Percentiles rank a stretch among this genome's conserved stretches.
phyloP scores from a whole-genome alignment of 75 land plant species.

The Pinus tabuliformis region DNA sequence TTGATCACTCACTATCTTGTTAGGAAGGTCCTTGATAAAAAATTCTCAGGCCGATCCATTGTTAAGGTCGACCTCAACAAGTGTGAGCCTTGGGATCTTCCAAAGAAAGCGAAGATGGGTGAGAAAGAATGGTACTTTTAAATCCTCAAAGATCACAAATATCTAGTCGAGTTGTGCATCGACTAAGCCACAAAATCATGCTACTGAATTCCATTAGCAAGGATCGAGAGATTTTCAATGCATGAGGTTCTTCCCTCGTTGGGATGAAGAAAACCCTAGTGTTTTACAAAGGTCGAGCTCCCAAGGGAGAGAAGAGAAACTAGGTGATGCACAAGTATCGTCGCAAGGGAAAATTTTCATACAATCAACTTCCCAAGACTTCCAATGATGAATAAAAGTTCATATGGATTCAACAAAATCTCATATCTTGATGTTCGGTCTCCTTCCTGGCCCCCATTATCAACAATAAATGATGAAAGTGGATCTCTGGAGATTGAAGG shows the following conservation, averaged over 20 bases:
- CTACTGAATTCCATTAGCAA: constrained; percentile 89
- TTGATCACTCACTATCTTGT: constrained; percentile 80
- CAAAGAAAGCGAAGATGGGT: constrained; percentile 87
- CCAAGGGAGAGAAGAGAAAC: constrained; percentile 79
- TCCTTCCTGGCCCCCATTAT: constrained; percentile 40
- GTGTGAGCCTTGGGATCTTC: constrained; percentile 96
- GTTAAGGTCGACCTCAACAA: constrained; percentile 93
- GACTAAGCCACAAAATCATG: constrained; percentile 76
- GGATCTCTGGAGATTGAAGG: constrained; percentile 22
- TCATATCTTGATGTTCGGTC: constrained; percentile 24
- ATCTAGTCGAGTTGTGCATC: constrained; percentile 75
- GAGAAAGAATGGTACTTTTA: constrained; percentile 92
- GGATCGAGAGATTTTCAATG: constrained; percentile 66
- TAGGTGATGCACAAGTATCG: constrained; percentile 87
- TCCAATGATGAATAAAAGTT: constrained; percentile 62
- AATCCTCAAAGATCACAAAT: constrained; percentile 66
- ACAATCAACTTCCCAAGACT: constrained; percentile 53
- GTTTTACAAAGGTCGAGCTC: constrained; percentile 73
- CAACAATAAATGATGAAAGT: constrained; percentile 48
- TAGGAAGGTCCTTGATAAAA: constrained; percentile 71
- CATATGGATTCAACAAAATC: constrained; percentile 2
- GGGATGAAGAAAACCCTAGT: constrained; percentile 91
- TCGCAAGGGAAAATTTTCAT: constrained; percentile 68
- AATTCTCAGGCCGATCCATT: constrained; percentile 75
- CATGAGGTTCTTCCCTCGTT: constrained; percentile 42